Evolutionary conservation across 2,329 filamentous ascomycete genomes (phyloP), one percentile per base, ranked within the genome.

Genomic region (Colletotrichum neosansevieriae): DNA sequence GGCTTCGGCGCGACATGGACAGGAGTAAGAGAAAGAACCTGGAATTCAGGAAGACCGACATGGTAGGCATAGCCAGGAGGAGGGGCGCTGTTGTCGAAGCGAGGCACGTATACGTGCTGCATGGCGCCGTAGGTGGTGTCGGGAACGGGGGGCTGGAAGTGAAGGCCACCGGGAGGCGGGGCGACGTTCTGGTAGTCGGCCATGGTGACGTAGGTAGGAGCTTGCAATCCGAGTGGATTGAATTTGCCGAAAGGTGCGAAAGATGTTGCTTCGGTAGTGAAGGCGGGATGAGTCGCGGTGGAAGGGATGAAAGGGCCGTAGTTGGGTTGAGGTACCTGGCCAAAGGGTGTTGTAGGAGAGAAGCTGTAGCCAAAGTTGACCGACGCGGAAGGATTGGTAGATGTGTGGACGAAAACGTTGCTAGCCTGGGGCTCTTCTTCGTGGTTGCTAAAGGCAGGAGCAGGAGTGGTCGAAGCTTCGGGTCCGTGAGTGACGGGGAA

Each of bases 71-170:
- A 24, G 32, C 44, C 58, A 51, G 58, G 58, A 60, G 75, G 67
- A 38, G 70, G 70, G 45, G 75, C 58, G 32, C 75, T 75, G 49
- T 73, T 76, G 72, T 88, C 86, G 72, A 80, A 81, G 49, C 85
- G 86, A 70, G 88, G 87, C 59, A 85, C 77, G 72, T 88, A 89
- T 19, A 82, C 81, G 71, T 90, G 86, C 32, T 81, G 74, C 65
- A 86, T 85, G 2, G 86, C 83, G 3, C 88, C 88, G 74, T 83
- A 81, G 49, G 84, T 85, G 15, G 86, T 88, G 71, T 88, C 85
- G 3, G 86, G 86, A 15, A 88, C 85, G 32, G 85, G 87, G 1
- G 88, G 88, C 73, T 89, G 85, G 73, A 86, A 89, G 75, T 86
- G 83, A 57, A 85, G 75, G 61, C 84, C 84, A 54, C 74, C 74